Conservation (phyloP, 2,329 filamentous ascomycete species). For the Pestalotiopsis sp. region DNA sequence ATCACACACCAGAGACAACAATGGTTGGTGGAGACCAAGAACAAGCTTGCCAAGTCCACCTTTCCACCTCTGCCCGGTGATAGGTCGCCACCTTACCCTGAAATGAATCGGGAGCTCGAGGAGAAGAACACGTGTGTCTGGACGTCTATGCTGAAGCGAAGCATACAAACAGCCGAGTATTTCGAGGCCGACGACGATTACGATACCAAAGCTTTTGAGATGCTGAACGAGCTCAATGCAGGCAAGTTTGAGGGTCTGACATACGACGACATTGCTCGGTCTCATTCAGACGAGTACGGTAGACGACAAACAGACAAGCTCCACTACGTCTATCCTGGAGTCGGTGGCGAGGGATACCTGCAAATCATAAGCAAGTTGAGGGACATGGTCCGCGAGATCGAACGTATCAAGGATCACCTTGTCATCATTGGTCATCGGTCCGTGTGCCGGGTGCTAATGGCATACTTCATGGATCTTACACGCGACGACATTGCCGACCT, state of each 20-base stretch:
- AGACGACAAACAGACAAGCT: conserved; percentile 85
- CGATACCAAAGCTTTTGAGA: conserved; percentile 96
- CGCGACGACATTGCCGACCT: conserved; percentile 91
- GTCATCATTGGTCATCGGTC: conserved; percentile 91
- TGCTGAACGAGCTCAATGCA: conserved; percentile 95
- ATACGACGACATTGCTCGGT: conserved; percentile 83
- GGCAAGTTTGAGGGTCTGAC: conserved; percentile 94
- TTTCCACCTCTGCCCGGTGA: conserved; percentile 93
- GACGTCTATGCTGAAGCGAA: conserved; percentile 95
- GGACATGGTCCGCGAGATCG: conserved; percentile 94
- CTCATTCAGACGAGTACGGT: conserved; percentile 78
- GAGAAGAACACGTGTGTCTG: conserved; percentile 96
- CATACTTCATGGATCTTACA: conserved; percentile 93
- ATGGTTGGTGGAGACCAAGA: conserved; percentile 83
- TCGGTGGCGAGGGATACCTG: conserved; percentile 93
- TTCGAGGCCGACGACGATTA: conserved; percentile 93
- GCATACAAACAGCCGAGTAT: conserved; percentile 82
- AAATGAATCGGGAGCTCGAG: conserved; percentile 69
- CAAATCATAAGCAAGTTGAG: conserved; percentile 95
- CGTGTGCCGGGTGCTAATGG: conserved; percentile 87
- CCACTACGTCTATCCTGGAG: conserved; percentile 93
- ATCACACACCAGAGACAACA: conserved; percentile 78
- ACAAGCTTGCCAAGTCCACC: conserved; percentile 73
- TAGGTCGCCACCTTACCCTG: conserved; percentile 91
- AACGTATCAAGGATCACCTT: conserved; percentile 95